Evolutionary conservation across 2,329 filamentous ascomycete genomes (phyloP).

Genomic region (Fusarium liriodendri): DNA sequence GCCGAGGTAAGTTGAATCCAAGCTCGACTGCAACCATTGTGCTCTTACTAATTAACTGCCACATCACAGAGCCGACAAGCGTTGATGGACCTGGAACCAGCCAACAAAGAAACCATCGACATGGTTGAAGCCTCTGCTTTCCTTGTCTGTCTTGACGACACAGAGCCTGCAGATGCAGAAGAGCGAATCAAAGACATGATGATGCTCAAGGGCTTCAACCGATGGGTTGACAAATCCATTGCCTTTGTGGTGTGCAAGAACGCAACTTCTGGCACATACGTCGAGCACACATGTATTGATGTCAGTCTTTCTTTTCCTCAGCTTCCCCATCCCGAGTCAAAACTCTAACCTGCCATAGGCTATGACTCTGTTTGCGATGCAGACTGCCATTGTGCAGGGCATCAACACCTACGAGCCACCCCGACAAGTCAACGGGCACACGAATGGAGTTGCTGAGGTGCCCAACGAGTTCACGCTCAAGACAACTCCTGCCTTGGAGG

Average conservation of each 20-base stretch:
- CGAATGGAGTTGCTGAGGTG: background rate
- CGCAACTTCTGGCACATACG: conserved; percentile 21
- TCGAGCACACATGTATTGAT: conserved; percentile 28
- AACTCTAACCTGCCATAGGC: conserved; percentile 6
- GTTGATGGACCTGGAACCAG: conserved; percentile 6
- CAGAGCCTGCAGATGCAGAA: conserved; percentile 10
- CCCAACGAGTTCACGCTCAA: conserved; percentile 17
- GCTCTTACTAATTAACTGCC: background rate
- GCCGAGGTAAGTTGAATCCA: conserved; percentile 6
- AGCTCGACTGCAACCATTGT: too few species aligned
- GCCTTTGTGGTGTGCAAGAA: conserved; percentile 25
- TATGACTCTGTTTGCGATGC: conserved; percentile 23
- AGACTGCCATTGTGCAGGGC: conserved; percentile 16
- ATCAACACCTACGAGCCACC: conserved; percentile 14
- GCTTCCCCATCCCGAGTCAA: background rate
- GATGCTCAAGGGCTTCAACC: conserved; percentile 24
- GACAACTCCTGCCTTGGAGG: conserved; percentile 14
- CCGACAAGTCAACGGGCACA: conserved; percentile 3
- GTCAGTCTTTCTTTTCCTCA: conserved; percentile 1
- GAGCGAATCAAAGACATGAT: conserved; percentile 21
- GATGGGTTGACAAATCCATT: conserved; percentile 27
- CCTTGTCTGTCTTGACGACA: conserved; percentile 27
- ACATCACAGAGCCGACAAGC: conserved; percentile 12
- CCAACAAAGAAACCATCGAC: conserved; percentile 16
- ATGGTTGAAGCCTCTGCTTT: conserved; percentile 26